A percentile compares a stretch with the other conserved stretches of the same genome.
phyloP scores from a whole-genome alignment of 345 rosid genomes.

The Dimocarpus longan region DNA sequence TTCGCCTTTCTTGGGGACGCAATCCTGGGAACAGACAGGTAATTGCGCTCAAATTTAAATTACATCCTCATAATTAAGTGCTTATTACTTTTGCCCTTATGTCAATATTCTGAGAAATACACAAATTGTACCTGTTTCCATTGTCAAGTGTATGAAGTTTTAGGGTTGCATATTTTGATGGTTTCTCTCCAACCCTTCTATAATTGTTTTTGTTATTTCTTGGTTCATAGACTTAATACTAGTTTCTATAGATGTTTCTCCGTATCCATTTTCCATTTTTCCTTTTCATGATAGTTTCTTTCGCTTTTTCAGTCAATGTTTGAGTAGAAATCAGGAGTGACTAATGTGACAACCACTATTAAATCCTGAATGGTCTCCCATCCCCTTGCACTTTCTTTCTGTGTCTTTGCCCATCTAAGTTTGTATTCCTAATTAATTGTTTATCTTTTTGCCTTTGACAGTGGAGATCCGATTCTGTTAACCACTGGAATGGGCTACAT shows the following conservation, averaged over 20 bases:
- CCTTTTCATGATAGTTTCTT: background rate
- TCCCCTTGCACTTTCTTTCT: background rate
- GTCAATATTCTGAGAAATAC: background rate
- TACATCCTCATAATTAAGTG: background rate
- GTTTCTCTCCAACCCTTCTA: background rate
- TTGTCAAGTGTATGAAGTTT: background rate
- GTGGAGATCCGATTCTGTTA: constrained; percentile 75
- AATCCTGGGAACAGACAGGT: constrained; percentile 86
- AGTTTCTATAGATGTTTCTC: background rate
- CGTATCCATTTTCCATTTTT: no score
- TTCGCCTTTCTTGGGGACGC: constrained; percentile 98
- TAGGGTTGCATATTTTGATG: background rate
- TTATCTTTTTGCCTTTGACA: constrained; percentile 34
- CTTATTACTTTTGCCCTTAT: background rate
- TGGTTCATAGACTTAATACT: background rate
- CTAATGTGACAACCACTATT: background rate
- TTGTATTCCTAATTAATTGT: constrained; percentile 2
- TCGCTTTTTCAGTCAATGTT: background rate
- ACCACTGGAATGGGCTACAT: constrained; percentile 79
- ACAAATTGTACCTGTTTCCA: background rate
- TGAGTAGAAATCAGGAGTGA: no score
- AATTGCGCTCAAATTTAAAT: constrained; percentile 10
- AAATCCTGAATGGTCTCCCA: background rate
- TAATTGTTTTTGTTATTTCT: background rate
- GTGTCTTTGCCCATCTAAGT: background rate